phyloP scores from a whole-genome alignment of 371 early-diverging fungal genomes.

The Parasitella parasitica region DNA sequence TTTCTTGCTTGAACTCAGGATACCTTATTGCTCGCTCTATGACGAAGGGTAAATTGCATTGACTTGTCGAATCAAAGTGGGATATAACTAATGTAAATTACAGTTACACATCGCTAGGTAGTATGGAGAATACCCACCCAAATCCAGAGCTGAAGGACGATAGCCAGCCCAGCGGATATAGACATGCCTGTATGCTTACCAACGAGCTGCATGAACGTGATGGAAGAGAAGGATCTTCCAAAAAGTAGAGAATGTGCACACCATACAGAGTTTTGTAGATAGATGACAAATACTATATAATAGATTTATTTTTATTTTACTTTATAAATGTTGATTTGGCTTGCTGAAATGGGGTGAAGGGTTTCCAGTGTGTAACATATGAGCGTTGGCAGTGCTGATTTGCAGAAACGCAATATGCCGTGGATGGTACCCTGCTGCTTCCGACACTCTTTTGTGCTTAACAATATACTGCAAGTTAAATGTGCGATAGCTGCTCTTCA shows the following conservation, averaged over 20 bases:
- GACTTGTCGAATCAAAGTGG: slow-evolving; percentile 88
- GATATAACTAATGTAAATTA: slow-evolving; percentile 63
- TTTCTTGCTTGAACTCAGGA: slow-evolving; percentile 62
- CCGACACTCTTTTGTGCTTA: too few species aligned
- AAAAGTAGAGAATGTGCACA: slow-evolving; percentile 6
- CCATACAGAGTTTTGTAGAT: not conserved
- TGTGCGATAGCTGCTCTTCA: too few species aligned
- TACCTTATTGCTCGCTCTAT: slow-evolving; percentile 91
- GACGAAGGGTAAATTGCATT: slow-evolving; percentile 79
- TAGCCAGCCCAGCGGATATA: slow-evolving; percentile 46
- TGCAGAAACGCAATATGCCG: not conserved
- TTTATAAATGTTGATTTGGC: not conserved
- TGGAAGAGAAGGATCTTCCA: slow-evolving; percentile 58
- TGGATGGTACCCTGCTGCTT: not conserved
- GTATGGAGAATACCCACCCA: slow-evolving; percentile 78
- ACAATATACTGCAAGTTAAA: too few species aligned
- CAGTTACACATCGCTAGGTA: slow-evolving; percentile 95
- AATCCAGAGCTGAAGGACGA: slow-evolving; percentile 67
- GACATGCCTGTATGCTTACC: slow-evolving; percentile 70
- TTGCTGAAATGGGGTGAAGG: not conserved
- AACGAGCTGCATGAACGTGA: slow-evolving; percentile 76
- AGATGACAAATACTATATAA: slow-evolving; percentile 2
- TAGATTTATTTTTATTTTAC: not conserved
- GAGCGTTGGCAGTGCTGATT: not conserved
- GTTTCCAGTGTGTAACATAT: not conserved